Percentiles rank a stretch among this genome's conserved stretches.
Conservation (phyloP, 176 grass and related monocot species). For the Poa annua region DNA sequence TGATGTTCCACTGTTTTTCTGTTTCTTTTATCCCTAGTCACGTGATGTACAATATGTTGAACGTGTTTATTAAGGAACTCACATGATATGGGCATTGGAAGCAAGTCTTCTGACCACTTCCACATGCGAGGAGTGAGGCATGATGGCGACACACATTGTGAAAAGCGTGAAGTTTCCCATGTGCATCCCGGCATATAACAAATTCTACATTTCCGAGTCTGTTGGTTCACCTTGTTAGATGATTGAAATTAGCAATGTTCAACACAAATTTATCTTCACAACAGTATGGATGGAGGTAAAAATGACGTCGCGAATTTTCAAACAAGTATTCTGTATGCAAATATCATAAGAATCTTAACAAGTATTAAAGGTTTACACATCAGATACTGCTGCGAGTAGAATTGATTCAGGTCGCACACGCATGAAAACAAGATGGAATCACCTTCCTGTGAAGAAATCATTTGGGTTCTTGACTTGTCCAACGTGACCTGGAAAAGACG, state of each 20-base stretch:
- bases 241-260: background rate
- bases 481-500: slow-evolving; percentile 62
- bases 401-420: background rate
- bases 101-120: slow-evolving; percentile 86
- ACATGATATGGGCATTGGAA: slow-evolving; percentile 95
- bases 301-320: background rate
- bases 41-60: background rate
- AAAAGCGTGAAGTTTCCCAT: slow-evolving; percentile 74
- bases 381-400: background rate
- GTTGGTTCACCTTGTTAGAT: slow-evolving; percentile 59
- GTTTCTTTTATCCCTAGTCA: background rate
- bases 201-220: slow-evolving; percentile 90
- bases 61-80: slow-evolving; percentile 52
- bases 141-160: slow-evolving; percentile 96
- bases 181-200: slow-evolving; percentile 67
- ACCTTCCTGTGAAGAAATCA: slow-evolving; percentile 97
- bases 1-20: background rate
- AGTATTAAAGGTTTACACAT: background rate
- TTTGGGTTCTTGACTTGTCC: slow-evolving; percentile 72
- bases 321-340: background rate
- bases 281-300: background rate
- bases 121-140: slow-evolving; percentile 79
- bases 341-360: background rate
- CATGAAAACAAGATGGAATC: slow-evolving; percentile 23
- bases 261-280: background rate